A percentile compares a stretch with the other conserved stretches of the same genome.
Evolutionary conservation across 2,329 filamentous ascomycete genomes (phyloP).

Genomic region (Peltaster fructicola): DNA sequence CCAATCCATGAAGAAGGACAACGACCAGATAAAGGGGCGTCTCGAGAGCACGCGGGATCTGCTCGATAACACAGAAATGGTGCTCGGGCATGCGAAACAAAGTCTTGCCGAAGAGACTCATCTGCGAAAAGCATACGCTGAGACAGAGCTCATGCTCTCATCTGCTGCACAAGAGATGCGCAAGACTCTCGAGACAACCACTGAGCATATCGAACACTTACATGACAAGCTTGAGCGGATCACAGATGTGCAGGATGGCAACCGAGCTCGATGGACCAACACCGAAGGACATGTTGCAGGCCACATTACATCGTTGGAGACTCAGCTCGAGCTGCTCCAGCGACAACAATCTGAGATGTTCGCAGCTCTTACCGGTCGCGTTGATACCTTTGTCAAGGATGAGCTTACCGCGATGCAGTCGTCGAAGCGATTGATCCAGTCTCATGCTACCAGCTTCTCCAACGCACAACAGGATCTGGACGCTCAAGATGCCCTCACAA

Average conservation of each 20-base stretch:
- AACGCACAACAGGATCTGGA: constrained; percentile 51
- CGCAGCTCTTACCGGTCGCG: constrained; percentile 46
- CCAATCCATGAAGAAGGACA: constrained; percentile 74
- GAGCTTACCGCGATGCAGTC: constrained; percentile 55
- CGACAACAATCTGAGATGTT: constrained; percentile 56
- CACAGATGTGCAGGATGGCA: constrained; percentile 64
- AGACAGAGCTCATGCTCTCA: constrained; percentile 63
- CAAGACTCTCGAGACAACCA: constrained; percentile 57
- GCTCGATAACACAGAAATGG: constrained; percentile 73
- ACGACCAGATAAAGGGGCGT: constrained; percentile 53
- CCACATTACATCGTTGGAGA: constrained; percentile 61
- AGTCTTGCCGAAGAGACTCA: constrained; percentile 62
- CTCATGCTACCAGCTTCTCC: constrained; percentile 50
- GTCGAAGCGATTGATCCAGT: constrained; percentile 52
- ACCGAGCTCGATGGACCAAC: constrained; percentile 60
- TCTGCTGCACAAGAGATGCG: constrained; percentile 60
- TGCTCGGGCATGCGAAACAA: constrained; percentile 59
- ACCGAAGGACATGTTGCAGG: constrained; percentile 60
- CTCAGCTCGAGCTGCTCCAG: constrained; percentile 55
- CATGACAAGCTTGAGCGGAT: constrained; percentile 76
- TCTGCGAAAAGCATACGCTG: constrained; percentile 66
- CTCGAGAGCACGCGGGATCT: constrained; percentile 68
- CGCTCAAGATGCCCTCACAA: constrained; percentile 48
- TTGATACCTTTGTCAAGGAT: constrained; percentile 57
- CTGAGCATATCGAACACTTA: constrained; percentile 62